Percentiles rank a stretch among this genome's conserved stretches.
Evolutionary conservation across 108 stramenopile genomes (phyloP).

Genomic region (Conticribra guillardii): DNA sequence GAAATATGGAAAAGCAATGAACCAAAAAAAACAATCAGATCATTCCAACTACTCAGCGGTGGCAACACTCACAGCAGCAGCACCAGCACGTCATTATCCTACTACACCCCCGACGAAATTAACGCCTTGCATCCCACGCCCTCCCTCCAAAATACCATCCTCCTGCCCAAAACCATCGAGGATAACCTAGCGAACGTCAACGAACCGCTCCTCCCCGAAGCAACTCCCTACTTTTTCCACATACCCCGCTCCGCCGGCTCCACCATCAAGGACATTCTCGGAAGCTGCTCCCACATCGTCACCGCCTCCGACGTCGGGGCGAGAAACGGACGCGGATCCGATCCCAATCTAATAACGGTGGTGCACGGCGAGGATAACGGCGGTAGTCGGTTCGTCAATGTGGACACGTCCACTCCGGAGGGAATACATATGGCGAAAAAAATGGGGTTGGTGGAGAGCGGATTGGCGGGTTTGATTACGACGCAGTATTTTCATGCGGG

Average conservation of each 20-base stretch:
- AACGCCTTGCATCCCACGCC: neutral
- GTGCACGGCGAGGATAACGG: neutral
- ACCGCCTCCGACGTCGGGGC: conserved; percentile 28
- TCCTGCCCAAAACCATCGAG: conserved; percentile 8
- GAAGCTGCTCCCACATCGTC: conserved; percentile 9
- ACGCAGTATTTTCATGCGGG: conserved; percentile 34
- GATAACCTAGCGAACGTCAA: conserved; percentile 21
- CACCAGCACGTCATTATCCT: neutral
- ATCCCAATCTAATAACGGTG: conserved; percentile 18
- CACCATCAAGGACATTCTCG: conserved; percentile 22
- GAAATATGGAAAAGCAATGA: too few species aligned
- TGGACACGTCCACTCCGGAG: conserved; percentile 32
- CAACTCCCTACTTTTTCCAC: conserved; percentile 25
- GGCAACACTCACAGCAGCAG: too few species aligned
- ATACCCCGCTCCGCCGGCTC: conserved; percentile 20
- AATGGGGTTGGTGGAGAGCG: conserved; percentile 26
- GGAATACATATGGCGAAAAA: conserved; percentile 32
- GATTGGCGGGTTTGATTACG: conserved; percentile 32
- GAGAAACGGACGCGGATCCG: conserved; percentile 11
- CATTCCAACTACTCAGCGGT: too few species aligned
- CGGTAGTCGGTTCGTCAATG: conserved; percentile 35
- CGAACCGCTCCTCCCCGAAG: conserved; percentile 8
- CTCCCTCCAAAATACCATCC: too few species aligned
- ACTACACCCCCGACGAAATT: neutral
- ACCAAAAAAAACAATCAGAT: too few species aligned